Evolutionary conservation across 2,329 filamentous ascomycete genomes (phyloP).

Genomic region (Ascomycota sp.): DNA sequence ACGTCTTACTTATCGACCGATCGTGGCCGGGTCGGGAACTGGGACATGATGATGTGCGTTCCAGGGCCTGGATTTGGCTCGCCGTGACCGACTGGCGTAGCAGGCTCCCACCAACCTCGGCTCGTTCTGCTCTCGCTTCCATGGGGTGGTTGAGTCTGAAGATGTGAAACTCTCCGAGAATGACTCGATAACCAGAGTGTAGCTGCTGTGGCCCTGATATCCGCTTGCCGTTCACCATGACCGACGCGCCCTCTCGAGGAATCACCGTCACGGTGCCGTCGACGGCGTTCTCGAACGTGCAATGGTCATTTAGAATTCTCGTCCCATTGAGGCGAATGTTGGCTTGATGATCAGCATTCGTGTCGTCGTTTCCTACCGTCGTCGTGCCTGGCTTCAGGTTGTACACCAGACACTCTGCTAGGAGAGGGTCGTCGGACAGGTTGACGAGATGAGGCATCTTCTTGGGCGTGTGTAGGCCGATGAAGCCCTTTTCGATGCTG

Average conservation of each 20-base stretch:
- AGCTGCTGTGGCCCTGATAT: constrained; percentile 71
- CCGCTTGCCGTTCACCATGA: constrained; percentile 93
- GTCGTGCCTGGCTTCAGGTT: constrained; percentile 93
- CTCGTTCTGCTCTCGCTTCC: constrained; percentile 81
- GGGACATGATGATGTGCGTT: constrained; percentile 36
- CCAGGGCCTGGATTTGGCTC: constrained; percentile 39
- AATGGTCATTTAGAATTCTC: constrained; percentile 82
- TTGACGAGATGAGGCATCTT: constrained; percentile 99
- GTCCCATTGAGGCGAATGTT: constrained; percentile 90
- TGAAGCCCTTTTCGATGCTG: constrained; percentile 95
- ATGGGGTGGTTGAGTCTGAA: constrained; percentile 97
- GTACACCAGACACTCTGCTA: constrained; percentile 92
- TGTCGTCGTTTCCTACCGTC: constrained; percentile 84
- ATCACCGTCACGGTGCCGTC: constrained; percentile 87
- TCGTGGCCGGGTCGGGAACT: constrained; percentile 44
- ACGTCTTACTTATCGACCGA: constrained; percentile 59
- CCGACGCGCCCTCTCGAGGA: constrained; percentile 75
- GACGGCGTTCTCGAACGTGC: constrained; percentile 68
- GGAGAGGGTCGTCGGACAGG: constrained; percentile 76
- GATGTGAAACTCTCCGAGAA: constrained; percentile 94
- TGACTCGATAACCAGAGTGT: constrained; percentile 83
- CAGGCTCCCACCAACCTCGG: constrained; percentile 59
- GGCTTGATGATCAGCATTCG: constrained; percentile 50
- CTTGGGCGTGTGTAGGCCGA: constrained; percentile 87
- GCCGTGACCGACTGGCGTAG: constrained; percentile 63